Evolutionary conservation across 73 alveolate species (phyloP).

Genomic region (Durusdinium trenchii): DNA sequence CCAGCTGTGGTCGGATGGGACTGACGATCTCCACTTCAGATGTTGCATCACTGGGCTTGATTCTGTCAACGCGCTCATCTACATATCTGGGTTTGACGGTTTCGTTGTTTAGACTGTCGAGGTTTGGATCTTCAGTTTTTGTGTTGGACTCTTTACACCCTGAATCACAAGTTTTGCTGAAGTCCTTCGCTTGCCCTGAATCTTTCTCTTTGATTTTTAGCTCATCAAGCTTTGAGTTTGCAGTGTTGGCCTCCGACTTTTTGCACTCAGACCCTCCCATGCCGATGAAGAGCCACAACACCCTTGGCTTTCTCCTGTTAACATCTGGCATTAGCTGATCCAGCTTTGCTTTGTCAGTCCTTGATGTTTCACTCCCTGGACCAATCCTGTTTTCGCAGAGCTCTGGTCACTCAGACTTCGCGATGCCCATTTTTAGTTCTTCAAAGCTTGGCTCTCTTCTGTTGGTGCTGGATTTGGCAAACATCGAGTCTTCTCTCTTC

Average conservation of each 20-base stretch:
- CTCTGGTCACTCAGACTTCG: background rate
- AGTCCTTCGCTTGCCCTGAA: background rate
- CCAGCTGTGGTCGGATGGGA: background rate
- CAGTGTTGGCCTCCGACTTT: background rate
- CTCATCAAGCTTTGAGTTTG: background rate
- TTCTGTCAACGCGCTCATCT: background rate
- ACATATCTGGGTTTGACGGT: background rate
- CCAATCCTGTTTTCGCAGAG: background rate
- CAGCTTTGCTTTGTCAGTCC: background rate
- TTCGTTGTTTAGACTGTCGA: background rate
- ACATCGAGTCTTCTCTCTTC: background rate
- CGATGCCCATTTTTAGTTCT: background rate
- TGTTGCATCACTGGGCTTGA: background rate
- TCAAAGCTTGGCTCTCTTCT: background rate
- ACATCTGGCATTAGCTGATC: background rate
- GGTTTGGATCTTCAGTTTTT: background rate
- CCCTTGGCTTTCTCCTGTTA: background rate
- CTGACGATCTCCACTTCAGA: background rate
- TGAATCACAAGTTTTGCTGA: background rate
- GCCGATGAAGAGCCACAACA: background rate
- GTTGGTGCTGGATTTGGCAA: background rate
- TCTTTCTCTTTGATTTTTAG: background rate
- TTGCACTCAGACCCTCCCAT: background rate
- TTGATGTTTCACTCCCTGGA: constrained; percentile 17
- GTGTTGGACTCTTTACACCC: background rate